phyloP scores from a whole-genome alignment of 1,284 basidiomycete species.

The Irpex sp. region DNA sequence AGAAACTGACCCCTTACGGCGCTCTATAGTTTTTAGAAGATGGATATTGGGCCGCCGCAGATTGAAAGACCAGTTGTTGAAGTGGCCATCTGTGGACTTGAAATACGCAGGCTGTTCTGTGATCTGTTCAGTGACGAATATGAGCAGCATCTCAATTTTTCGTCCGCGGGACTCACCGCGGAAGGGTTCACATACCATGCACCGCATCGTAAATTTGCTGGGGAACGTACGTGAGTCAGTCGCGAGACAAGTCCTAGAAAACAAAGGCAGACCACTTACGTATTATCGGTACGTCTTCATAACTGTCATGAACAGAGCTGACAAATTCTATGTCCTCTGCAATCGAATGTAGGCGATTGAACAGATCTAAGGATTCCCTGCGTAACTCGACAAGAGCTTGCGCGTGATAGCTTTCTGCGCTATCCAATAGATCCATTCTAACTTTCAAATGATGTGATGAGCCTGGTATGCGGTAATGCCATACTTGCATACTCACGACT shows the following conservation, averaged over 20 bases:
- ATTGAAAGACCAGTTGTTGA: constrained; percentile 83
- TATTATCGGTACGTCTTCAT: constrained; percentile 54
- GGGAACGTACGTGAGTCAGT: not conserved
- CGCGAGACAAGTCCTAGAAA: not conserved
- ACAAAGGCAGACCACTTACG: constrained; percentile 39
- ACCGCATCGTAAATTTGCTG: constrained; percentile 90
- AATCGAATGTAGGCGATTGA: constrained; percentile 85
- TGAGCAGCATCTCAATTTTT: not conserved
- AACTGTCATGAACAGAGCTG: constrained; percentile 47
- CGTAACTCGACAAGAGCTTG: constrained; percentile 44
- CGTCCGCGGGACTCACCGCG: constrained; percentile 36
- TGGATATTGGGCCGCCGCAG: constrained; percentile 84
- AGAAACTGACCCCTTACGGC: constrained; percentile 51
- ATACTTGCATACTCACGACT: no score
- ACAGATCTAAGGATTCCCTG: constrained; percentile 69
- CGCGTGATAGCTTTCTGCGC: constrained; percentile 2
- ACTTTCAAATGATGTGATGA: no score
- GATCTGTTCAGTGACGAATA: constrained; percentile 12
- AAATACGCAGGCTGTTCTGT: constrained; percentile 64
- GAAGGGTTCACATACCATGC: constrained; percentile 87
- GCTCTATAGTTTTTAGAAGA: constrained; percentile 55
- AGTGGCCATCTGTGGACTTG: constrained; percentile 97
- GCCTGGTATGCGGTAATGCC: no score
- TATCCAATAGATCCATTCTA: not conserved
- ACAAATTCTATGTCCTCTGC: constrained; percentile 74